phyloP scores from a whole-genome alignment of 495 filamentous ascomycete genomes.

The Cercophora scortea region DNA sequence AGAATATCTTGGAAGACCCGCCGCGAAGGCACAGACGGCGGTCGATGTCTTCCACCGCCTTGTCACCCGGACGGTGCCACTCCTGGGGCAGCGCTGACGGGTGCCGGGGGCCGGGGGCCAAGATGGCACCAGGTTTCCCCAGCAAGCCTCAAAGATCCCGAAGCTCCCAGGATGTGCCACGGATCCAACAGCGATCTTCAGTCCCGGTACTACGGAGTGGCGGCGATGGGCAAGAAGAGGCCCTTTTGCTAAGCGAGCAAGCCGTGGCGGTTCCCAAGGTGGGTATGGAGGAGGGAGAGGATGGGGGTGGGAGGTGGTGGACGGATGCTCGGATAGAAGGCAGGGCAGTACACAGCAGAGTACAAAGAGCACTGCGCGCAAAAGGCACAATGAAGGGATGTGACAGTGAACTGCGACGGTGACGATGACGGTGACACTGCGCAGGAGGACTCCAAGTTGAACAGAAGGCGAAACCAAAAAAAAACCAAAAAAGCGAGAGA shows the following conservation, averaged over 20 bases:
- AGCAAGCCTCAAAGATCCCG: neutral
- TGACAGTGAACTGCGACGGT: neutral
- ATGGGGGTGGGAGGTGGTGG: neutral
- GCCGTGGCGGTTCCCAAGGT: neutral
- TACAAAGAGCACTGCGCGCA: neutral
- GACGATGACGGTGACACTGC: neutral
- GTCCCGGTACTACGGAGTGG: neutral
- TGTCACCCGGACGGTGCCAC: slow-evolving; percentile 8
- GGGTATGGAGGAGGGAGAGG: neutral
- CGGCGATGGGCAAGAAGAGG: slow-evolving; percentile 5
- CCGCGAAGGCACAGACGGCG: slow-evolving; percentile 16
- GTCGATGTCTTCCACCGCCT: slow-evolving; percentile 5
- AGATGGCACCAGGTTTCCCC: slow-evolving; percentile 5
- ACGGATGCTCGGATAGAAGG: neutral
- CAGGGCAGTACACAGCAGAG: neutral
- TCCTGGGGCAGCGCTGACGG: slow-evolving; percentile 14
- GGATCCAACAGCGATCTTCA: slow-evolving; percentile 7
- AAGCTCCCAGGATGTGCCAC: slow-evolving; percentile 4
- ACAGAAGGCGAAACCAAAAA: neutral
- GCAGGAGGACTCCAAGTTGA: neutral
- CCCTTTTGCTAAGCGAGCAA: slow-evolving; percentile 3
- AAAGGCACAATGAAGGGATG: neutral
- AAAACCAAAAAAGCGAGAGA: neutral
- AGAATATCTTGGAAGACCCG: slow-evolving; percentile 8
- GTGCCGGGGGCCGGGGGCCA: slow-evolving; percentile 9